A percentile compares a stretch with the other conserved stretches of the same genome.
Evolutionary conservation across 2,329 filamentous ascomycete species (phyloP).

Genomic region (Colletotrichum lindemuthianum): DNA sequence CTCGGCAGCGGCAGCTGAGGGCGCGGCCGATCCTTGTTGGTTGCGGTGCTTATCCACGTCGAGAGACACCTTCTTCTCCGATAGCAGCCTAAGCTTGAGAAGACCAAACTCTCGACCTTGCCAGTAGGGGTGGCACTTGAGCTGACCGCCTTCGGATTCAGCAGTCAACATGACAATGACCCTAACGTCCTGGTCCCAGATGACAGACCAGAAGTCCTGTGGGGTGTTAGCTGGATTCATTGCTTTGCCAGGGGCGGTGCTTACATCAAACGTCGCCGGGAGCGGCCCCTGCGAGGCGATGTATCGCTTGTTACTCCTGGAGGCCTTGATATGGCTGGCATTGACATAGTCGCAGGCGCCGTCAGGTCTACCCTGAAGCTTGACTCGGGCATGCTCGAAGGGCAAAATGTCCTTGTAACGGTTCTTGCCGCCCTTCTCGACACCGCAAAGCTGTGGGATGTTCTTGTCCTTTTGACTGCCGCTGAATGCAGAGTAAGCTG

Average conservation of each 20-base stretch:
- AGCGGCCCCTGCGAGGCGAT: conserved; percentile 96
- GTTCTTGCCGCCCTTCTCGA: conserved; percentile 95
- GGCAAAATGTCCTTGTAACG: conserved; percentile 98
- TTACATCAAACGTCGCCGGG: conserved; percentile 88
- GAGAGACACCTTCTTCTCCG: conserved; percentile 84
- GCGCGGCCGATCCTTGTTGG: conserved; percentile 35
- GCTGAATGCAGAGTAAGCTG: conserved; percentile 67
- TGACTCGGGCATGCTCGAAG: conserved; percentile 92
- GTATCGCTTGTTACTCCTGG: conserved; percentile 88
- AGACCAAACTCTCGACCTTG: conserved; percentile 79
- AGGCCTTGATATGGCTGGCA: conserved; percentile 84
- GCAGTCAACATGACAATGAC: conserved; percentile 97
- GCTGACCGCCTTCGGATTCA: conserved; percentile 89
- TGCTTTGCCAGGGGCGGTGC: conserved; percentile 43
- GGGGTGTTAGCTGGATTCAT: not conserved
- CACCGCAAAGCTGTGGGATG: conserved; percentile 77
- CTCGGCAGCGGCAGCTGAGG: conserved; percentile 33
- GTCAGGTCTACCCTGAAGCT: conserved; percentile 72
- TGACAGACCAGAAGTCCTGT: conserved; percentile 96
- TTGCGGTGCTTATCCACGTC: conserved; percentile 68
- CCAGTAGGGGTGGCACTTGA: conserved; percentile 98
- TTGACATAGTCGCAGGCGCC: conserved; percentile 94
- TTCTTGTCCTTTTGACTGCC: conserved; percentile 44
- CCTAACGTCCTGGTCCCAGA: conserved; percentile 96
- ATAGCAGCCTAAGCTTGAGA: conserved; percentile 78